phyloP scores from a whole-genome alignment of 805 yeast species.

The Isabelozyma heimii region DNA sequence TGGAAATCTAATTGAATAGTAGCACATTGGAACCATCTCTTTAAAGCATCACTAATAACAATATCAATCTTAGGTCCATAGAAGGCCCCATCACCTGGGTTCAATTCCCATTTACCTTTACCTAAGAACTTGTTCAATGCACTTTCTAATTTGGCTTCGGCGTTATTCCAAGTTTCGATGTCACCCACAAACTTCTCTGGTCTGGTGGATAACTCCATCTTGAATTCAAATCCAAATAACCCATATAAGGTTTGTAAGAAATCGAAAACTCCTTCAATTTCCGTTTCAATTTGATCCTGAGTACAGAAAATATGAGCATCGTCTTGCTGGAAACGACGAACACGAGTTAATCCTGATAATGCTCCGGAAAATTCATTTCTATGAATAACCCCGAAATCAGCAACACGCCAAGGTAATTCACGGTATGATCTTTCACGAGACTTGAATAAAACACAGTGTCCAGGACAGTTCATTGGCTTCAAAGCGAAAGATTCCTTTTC shows the following conservation, averaged over 20 bases:
- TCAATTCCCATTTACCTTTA: conserved; percentile 89
- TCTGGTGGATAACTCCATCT: conserved; percentile 95
- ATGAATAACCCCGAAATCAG: conserved; percentile 96
- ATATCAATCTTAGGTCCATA: conserved; percentile 96
- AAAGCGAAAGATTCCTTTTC: conserved; percentile 94
- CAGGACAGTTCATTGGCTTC: conserved; percentile 92
- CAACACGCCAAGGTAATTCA: conserved; percentile 98
- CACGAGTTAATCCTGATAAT: conserved; percentile 85
- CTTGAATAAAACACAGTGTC: conserved; percentile 91
- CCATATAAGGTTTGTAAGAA: conserved; percentile 86
- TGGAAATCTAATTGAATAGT: conserved; percentile 99
- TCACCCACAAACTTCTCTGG: conserved; percentile 97
- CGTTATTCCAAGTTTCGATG: conserved; percentile 87
- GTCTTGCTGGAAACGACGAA: conserved; percentile 98
- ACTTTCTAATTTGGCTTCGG: conserved; percentile 79
- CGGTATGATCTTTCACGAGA: conserved; percentile 92
- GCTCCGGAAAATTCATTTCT: conserved; percentile 97
- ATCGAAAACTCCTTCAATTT: conserved; percentile 80
- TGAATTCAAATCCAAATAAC: conserved; percentile 89
- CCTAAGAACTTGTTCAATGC: conserved; percentile 75
- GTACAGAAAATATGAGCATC: conserved; percentile 98
- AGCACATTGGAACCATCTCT: conserved; percentile 99
- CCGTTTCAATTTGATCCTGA: conserved; percentile 82
- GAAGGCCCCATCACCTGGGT: conserved; percentile 97
- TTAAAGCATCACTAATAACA: conserved; percentile 89